Evolutionary conservation across 495 filamentous ascomycete species (phyloP).

Genomic region (Umbilicaria muhlenbergii): DNA sequence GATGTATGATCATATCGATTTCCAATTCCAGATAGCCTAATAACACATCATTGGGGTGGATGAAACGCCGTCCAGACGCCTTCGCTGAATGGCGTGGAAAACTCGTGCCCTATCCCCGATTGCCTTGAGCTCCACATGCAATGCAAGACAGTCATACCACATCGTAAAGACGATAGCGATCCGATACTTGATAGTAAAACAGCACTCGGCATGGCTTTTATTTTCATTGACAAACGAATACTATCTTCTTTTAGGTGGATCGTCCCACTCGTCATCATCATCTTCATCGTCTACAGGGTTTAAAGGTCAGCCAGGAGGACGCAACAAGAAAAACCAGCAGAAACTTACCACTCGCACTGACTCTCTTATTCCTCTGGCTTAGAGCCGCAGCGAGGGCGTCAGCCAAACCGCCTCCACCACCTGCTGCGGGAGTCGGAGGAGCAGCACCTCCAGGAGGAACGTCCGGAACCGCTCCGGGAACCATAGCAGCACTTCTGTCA

Average conservation of each 20-base stretch:
- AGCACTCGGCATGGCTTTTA: background rate
- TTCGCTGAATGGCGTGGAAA: background rate
- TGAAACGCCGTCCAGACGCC: background rate
- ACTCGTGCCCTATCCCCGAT: background rate
- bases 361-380: constrained; percentile 71
- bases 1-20: too few relatives aligned
- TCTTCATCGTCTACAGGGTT: constrained; percentile 54
- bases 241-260: constrained; percentile 4
- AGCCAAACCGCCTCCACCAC: constrained; percentile 51
- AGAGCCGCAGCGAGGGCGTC: constrained; percentile 67
- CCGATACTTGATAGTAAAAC: background rate
- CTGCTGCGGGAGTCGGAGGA: constrained; percentile 32
- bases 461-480: constrained; percentile 41
- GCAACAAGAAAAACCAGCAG: background rate
- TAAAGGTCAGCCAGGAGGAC: constrained; percentile 15
- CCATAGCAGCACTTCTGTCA: constrained; percentile 60
- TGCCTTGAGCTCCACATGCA: too few relatives aligned
- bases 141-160: too few relatives aligned
- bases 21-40: too few relatives aligned
- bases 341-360: constrained; percentile 76
- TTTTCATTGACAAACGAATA: background rate
- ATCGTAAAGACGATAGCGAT: too few relatives aligned
- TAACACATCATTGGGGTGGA: too few relatives aligned
- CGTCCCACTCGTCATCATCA: constrained; percentile 57
- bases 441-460: constrained; percentile 39